A percentile compares a stretch with the other conserved stretches of the same genome.
Evolutionary conservation across 2,329 filamentous ascomycete genomes (phyloP).

Genomic region (Monosporascus sp.): DNA sequence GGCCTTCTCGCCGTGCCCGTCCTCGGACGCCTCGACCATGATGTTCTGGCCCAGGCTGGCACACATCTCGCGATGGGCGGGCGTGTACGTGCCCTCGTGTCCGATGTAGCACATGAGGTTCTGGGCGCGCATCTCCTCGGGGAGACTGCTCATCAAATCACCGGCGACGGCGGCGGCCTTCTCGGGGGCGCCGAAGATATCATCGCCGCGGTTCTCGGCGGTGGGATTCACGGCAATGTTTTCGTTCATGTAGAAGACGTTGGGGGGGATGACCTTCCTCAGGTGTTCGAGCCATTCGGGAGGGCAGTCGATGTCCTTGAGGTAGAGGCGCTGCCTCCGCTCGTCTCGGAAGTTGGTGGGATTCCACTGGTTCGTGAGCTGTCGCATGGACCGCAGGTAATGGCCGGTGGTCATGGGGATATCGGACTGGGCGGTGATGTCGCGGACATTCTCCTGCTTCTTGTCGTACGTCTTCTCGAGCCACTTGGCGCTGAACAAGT

Average conservation of each 20-base stretch:
- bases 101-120: conserved; percentile 99
- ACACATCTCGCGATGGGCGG: conserved; percentile 95
- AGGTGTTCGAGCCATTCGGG: conserved; percentile 78
- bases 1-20: conserved; percentile 67
- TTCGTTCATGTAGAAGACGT: conserved; percentile 87
- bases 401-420: conserved; percentile 84
- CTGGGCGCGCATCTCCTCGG: conserved; percentile 80
- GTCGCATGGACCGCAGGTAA: conserved; percentile 82
- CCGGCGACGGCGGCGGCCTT: conserved; percentile 67
- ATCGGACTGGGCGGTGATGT: conserved; percentile 66
- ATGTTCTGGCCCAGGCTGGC: conserved; percentile 94
- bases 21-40: conserved; percentile 86
- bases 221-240: conserved; percentile 43
- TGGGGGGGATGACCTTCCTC: conserved; percentile 69
- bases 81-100: conserved; percentile 95
- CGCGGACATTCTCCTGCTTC: conserved; percentile 79
- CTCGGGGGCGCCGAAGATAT: conserved; percentile 43
- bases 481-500: conserved; percentile 78
- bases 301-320: conserved; percentile 97
- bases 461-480: conserved; percentile 71
- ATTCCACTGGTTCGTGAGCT: conserved; percentile 78
- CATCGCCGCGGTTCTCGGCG: conserved; percentile 27
- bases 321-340: conserved; percentile 77
- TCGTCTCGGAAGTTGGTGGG: conserved; percentile 71
- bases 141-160: conserved; percentile 91